Conservation (phyloP, 2,329 filamentous ascomycete genomes). For the Aulographum hederae region DNA sequence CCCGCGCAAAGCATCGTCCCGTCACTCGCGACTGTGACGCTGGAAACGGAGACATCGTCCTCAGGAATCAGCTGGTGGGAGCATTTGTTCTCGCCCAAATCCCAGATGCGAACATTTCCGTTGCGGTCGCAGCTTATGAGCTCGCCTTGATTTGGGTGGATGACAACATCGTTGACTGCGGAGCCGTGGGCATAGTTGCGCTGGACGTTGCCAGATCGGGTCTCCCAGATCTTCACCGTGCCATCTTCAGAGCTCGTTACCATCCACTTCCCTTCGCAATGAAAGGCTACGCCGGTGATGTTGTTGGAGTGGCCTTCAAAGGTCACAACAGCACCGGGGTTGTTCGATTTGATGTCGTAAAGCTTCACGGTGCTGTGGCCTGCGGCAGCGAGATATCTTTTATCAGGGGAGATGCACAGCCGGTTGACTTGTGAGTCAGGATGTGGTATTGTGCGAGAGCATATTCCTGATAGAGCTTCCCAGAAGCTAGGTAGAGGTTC, state of each 20-base stretch:
- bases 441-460: slow-evolving; percentile 93
- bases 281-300: slow-evolving; percentile 90
- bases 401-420: slow-evolving; percentile 94
- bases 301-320: slow-evolving; percentile 96
- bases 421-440: slow-evolving; percentile 97
- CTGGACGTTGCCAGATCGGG: slow-evolving; percentile 67
- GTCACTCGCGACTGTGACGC: slow-evolving; percentile 89
- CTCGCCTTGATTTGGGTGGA: slow-evolving; percentile 96
- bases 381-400: slow-evolving; percentile 75
- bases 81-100: slow-evolving; percentile 91
- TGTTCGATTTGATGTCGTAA: slow-evolving; percentile 97
- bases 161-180: slow-evolving; percentile 95
- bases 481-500: slow-evolving; percentile 45
- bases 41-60: slow-evolving; percentile 83
- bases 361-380: slow-evolving; percentile 82
- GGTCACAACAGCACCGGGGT: slow-evolving; percentile 77
- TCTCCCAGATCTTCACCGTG: slow-evolving; percentile 96
- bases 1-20: slow-evolving; percentile 84
- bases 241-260: slow-evolving; percentile 94
- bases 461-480: slow-evolving; percentile 95
- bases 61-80: slow-evolving; percentile 92
- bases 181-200: slow-evolving; percentile 81
- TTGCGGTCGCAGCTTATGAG: slow-evolving; percentile 90
- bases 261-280: slow-evolving; percentile 99
- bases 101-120: slow-evolving; percentile 90